A percentile compares a stretch with the other conserved stretches of the same genome.
Evolutionary conservation across 1,284 basidiomycete species (phyloP).

Genomic region (Pseudozyma hubeiensis): DNA sequence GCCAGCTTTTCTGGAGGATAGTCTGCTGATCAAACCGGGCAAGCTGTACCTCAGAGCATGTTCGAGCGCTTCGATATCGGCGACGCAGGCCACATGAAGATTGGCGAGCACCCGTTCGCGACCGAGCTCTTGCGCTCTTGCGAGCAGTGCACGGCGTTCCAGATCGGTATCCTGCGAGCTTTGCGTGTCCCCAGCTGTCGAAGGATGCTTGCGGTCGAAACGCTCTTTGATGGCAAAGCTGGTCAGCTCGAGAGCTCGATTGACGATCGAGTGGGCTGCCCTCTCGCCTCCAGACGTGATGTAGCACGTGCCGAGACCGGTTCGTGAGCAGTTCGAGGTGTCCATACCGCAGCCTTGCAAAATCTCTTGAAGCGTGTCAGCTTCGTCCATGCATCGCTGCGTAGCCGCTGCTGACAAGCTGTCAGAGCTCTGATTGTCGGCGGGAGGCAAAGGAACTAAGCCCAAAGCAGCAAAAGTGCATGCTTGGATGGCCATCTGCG

Average conservation of each 20-base stretch:
- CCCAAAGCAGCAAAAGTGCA: conserved; percentile 51
- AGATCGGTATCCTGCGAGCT: background rate
- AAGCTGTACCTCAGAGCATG: conserved; percentile 58
- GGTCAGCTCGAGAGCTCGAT: conserved; percentile 25
- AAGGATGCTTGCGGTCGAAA: conserved; percentile 8
- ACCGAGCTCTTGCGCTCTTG: conserved; percentile 21
- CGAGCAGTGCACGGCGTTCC: conserved; percentile 12
- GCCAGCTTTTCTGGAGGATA: background rate
- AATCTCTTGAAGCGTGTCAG: conserved; percentile 11
- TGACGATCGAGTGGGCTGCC: conserved; percentile 29
- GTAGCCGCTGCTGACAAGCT: background rate
- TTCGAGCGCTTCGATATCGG: conserved; percentile 44
- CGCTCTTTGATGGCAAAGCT: conserved; percentile 10
- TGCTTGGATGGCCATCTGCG: conserved; percentile 53
- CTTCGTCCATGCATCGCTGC: background rate
- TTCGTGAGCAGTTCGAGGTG: background rate
- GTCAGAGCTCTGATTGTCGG: background rate
- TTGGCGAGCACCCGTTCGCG: conserved; percentile 27
- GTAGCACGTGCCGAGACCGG: conserved; percentile 22
- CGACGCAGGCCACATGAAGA: conserved; percentile 40
- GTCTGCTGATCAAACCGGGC: conserved; percentile 38
- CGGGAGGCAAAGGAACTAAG: conserved; percentile 9
- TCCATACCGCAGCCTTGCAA: conserved; percentile 23
- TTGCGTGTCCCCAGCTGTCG: conserved; percentile 4
- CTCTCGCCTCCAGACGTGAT: conserved; percentile 45